Evolutionary conservation across 305 asterid species (phyloP).

Genomic region (Coffea humblotiana): DNA sequence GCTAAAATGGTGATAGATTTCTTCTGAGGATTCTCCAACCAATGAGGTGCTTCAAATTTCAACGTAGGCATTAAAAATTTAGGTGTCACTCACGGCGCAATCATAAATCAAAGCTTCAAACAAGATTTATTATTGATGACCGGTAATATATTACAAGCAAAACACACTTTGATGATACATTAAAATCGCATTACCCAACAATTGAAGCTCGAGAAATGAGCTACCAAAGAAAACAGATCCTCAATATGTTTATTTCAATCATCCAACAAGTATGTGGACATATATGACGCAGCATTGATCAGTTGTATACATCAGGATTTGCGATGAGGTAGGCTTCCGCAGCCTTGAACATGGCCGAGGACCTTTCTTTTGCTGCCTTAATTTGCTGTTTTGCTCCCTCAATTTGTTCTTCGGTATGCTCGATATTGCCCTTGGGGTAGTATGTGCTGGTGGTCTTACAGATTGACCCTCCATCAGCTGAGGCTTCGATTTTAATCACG

Average conservation of each 20-base stretch:
- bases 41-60: no score
- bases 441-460: conserved; percentile 26
- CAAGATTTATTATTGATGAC: neutral
- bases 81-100: no score
- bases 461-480: conserved; percentile 33
- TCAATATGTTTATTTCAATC: neutral
- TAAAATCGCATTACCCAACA: neutral
- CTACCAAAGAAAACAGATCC: neutral
- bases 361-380: no score
- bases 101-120: neutral
- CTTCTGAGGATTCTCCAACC: no score
- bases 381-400: conserved; percentile 20
- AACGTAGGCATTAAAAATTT: no score
- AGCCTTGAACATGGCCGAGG: conserved; percentile 19
- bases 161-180: neutral
- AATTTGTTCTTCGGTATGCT: conserved; percentile 34
- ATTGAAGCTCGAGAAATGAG: neutral
- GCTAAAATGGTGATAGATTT: no score
- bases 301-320: conserved; percentile 15
- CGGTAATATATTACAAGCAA: neutral
- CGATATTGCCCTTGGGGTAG: conserved; percentile 29
- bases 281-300: neutral
- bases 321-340: conserved; percentile 22
- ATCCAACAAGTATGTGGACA: neutral
- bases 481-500: no score